phyloP scores from a whole-genome alignment of 768 basidiomycete species.

The Kondoa subrosea region DNA sequence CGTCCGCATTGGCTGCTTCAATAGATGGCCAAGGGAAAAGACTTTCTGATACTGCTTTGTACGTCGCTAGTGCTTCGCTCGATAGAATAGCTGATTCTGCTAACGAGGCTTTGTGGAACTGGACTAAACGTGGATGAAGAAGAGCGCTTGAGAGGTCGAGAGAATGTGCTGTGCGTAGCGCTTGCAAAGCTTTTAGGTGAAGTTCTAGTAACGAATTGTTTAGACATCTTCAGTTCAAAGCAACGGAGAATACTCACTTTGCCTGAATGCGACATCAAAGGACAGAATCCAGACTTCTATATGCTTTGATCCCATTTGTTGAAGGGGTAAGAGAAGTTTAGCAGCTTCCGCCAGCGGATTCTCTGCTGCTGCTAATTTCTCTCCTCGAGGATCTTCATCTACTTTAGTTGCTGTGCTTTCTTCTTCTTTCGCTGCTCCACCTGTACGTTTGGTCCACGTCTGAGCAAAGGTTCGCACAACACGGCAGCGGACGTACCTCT shows the following conservation, averaged over 20 bases:
- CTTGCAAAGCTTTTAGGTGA: conserved; percentile 57
- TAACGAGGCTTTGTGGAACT: neutral
- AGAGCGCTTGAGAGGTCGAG: neutral
- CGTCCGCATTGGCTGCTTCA: conserved; percentile 1
- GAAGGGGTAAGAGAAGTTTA: conserved; percentile 51
- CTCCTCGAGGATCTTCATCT: conserved; percentile 66
- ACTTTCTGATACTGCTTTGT: neutral
- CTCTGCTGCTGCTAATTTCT: conserved; percentile 46
- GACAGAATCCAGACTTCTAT: conserved; percentile 55
- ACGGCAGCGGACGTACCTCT: neutral
- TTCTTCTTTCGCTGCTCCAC: conserved; percentile 20
- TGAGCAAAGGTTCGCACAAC: neutral
- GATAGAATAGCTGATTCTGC: neutral
- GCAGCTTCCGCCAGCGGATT: conserved; percentile 60
- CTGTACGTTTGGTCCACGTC: neutral
- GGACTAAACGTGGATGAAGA: neutral
- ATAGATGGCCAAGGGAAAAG: conserved; percentile 4
- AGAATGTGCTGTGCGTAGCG: conserved; percentile 36
- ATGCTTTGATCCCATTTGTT: conserved; percentile 39
- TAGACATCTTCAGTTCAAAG: neutral
- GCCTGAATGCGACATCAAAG: conserved; percentile 67
- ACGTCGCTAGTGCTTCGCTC: neutral
- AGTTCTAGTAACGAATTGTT: conserved; percentile 42
- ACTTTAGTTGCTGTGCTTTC: conserved; percentile 35
- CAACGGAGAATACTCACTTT: conserved; percentile 41